Conservation (phyloP, 306 rosid genomes). For the Cercis canadensis region DNA sequence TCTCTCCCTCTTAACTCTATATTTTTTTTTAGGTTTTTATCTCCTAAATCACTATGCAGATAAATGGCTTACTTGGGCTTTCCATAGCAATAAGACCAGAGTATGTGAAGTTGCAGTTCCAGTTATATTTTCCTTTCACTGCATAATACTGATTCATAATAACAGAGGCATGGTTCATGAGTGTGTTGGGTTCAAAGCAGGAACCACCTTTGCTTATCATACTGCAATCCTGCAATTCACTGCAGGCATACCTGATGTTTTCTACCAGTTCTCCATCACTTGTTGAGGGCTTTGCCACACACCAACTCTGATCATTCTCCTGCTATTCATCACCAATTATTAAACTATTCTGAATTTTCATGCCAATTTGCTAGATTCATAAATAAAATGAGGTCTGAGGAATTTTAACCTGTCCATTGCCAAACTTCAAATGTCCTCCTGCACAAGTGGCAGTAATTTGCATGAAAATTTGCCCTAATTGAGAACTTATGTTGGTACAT, state of each 20-base stretch:
- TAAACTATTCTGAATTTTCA: background rate
- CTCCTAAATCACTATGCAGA: too few species aligned
- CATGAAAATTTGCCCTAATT: too few species aligned
- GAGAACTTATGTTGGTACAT: too few species aligned
- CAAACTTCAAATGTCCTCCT: slow-evolving; percentile 38
- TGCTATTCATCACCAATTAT: slow-evolving; percentile 9
- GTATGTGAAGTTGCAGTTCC: slow-evolving; percentile 45
- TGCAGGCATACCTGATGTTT: slow-evolving; percentile 40
- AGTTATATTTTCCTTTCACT: slow-evolving; percentile 14
- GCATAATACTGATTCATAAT: slow-evolving; percentile 56
- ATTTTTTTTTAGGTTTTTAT: too few species aligned
- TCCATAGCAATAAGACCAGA: slow-evolving; percentile 29
- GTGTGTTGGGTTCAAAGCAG: slow-evolving; percentile 43
- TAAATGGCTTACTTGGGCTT: slow-evolving; percentile 49
- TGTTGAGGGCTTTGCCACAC: slow-evolving; percentile 43
- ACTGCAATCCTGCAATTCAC: slow-evolving; percentile 1
- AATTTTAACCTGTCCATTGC: slow-evolving; percentile 32
- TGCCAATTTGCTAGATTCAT: background rate
- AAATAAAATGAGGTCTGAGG: background rate
- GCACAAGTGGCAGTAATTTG: too few species aligned
- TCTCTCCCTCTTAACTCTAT: too few species aligned
- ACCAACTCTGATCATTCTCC: slow-evolving; percentile 34
- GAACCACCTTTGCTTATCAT: slow-evolving; percentile 40
- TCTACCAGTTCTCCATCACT: slow-evolving; percentile 10
- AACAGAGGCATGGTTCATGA: slow-evolving; percentile 48